Evolutionary conservation across 768 basidiomycete species (phyloP).

Genomic region (Roridomyces roridus): DNA sequence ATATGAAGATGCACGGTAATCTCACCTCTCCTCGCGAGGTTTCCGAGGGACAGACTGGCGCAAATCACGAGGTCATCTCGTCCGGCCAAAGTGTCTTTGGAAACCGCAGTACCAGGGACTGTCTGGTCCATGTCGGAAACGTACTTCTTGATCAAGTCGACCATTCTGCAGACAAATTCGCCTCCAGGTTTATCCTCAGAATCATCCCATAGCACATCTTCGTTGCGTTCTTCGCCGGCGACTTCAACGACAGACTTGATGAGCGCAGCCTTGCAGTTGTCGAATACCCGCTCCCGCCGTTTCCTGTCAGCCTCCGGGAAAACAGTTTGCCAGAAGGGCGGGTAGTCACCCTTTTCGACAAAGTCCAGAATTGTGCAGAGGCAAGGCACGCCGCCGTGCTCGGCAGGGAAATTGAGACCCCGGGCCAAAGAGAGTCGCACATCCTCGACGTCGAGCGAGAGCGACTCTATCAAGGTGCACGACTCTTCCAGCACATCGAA

Average conservation of each 20-base stretch:
- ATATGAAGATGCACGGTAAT: not conserved
- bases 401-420: conserved; percentile 62
- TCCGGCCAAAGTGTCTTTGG: conserved; percentile 33
- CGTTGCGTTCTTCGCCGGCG: conserved; percentile 81
- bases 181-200: conserved; percentile 68
- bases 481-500: conserved; percentile 76
- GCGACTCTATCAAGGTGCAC: conserved; percentile 77
- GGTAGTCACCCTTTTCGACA: conserved; percentile 74
- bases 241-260: conserved; percentile 88
- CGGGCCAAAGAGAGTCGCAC: conserved; percentile 75
- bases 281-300: conserved; percentile 73
- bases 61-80: conserved; percentile 85
- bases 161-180: conserved; percentile 73
- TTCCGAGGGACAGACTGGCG: conserved; percentile 83
- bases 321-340: conserved; percentile 63
- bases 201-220: conserved; percentile 79
- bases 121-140: conserved; percentile 43
- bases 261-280: conserved; percentile 83
- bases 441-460: conserved; percentile 80
- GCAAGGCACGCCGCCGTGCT: conserved; percentile 62
- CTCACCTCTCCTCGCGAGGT: conserved; percentile 78
- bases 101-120: conserved; percentile 33
- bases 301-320: conserved; percentile 57
- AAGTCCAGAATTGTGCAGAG: conserved; percentile 72
- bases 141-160: conserved; percentile 74